A percentile compares a stretch with the other conserved stretches of the same genome.
phyloP scores from a whole-genome alignment of 352 stramenopile genomes.

The Blastocystis sp. region DNA sequence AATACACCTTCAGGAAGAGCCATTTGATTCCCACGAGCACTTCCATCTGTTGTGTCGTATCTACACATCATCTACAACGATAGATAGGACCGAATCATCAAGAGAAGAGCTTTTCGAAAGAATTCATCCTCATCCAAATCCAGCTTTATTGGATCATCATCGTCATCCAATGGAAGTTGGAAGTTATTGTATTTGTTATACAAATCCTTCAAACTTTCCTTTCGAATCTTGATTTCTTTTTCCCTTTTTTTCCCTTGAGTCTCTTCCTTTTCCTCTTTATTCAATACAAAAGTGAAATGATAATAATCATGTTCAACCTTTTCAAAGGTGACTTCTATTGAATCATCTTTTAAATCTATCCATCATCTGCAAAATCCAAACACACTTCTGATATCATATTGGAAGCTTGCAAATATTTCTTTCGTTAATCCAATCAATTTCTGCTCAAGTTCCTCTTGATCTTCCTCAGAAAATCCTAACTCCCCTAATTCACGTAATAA shows the following conservation, averaged over 20 bases:
- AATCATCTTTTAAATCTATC: background rate
- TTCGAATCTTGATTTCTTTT: background rate
- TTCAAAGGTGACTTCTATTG: background rate
- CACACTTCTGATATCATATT: background rate
- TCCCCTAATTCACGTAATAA: background rate
- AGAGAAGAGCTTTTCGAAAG: background rate
- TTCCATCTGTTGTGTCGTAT: background rate
- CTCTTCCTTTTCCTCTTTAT: too few relatives aligned
- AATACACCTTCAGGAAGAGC: background rate
- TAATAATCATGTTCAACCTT: background rate
- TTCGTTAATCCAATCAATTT: background rate
- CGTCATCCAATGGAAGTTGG: too few relatives aligned
- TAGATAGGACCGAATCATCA: background rate
- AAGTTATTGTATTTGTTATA: background rate
- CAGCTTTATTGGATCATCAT: background rate
- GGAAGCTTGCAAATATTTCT: background rate
- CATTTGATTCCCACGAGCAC: conserved; percentile 5
- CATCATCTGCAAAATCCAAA: background rate
- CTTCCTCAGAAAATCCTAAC: background rate
- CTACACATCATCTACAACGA: background rate
- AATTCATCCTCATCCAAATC: background rate
- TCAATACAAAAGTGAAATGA: background rate
- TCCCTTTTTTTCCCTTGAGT: too few relatives aligned
- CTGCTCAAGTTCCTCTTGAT: background rate
- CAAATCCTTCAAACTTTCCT: background rate